phyloP scores from a whole-genome alignment of 192 early-diverging fungal species.

The Podila epicladia region DNA sequence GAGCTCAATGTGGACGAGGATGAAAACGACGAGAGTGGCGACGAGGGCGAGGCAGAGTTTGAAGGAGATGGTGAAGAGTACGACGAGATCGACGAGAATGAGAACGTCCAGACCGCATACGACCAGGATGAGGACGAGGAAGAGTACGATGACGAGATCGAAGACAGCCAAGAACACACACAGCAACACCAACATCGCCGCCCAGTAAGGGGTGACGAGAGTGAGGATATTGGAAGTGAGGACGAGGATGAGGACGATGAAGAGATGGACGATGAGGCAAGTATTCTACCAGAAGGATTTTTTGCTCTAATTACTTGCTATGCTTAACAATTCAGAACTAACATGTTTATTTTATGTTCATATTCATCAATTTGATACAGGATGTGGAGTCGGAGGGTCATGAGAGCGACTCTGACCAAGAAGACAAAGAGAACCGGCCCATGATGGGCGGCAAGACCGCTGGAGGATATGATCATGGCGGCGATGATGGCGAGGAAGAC shows the following conservation, averaged over 20 bases:
- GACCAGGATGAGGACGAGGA: constrained; percentile 41
- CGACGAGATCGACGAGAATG: constrained; percentile 1
- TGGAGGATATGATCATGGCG: constrained; percentile 7
- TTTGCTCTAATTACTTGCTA: neutral
- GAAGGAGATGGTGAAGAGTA: constrained; percentile 3
- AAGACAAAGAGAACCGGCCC: constrained; percentile 29
- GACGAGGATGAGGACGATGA: constrained; percentile 22
- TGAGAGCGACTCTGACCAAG: constrained; percentile 22
- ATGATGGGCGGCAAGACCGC: constrained; percentile 34
- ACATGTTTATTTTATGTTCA: too few species aligned
- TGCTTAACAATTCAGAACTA: too few species aligned
- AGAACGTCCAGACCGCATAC: neutral
- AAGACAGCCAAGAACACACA: constrained; percentile 3
- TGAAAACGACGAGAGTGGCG: constrained; percentile 11
- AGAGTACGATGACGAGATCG: constrained; percentile 13
- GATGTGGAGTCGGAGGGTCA: constrained; percentile 2
- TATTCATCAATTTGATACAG: neutral
- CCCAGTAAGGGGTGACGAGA: constrained; percentile 9
- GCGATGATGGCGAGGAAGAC: constrained; percentile 24
- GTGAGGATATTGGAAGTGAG: constrained; percentile 30
- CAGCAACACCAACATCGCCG: neutral
- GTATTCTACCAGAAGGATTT: neutral
- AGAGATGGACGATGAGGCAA: neutral
- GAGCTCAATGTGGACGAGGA: constrained; percentile 22
- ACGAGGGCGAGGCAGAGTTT: constrained; percentile 9